phyloP scores from a whole-genome alignment of 345 rosid species.

The Alliaria petiolata region DNA sequence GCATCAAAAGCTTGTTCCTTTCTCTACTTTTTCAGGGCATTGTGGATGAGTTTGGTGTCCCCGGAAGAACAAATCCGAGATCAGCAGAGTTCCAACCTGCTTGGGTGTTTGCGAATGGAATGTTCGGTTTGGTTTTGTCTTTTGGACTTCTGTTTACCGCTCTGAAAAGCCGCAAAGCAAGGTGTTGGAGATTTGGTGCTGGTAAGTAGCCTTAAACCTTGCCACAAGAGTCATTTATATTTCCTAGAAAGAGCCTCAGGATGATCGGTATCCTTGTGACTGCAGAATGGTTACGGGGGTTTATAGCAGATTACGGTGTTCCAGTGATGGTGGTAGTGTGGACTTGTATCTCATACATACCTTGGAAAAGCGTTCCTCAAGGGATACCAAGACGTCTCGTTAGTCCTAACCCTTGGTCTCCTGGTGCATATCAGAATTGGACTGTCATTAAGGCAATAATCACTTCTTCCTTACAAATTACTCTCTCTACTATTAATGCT shows the following conservation, averaged over 20 bases:
- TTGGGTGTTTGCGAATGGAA: conserved; percentile 94
- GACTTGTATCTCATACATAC: conserved; percentile 79
- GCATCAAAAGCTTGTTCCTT: neutral
- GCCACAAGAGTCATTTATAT: neutral
- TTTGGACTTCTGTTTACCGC: conserved; percentile 77
- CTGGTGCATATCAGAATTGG: conserved; percentile 89
- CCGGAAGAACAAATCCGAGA: conserved; percentile 65
- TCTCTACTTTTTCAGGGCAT: conserved; percentile 50
- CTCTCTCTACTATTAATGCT: neutral
- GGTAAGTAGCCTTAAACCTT: conserved; percentile 39
- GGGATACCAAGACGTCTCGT: conserved; percentile 93
- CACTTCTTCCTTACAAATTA: conserved; percentile 8
- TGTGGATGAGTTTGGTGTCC: conserved; percentile 78
- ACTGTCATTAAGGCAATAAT: conserved; percentile 63
- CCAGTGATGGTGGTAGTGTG: conserved; percentile 89
- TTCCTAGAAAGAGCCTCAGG: neutral
- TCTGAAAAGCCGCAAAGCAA: conserved; percentile 76
- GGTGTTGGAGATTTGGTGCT: conserved; percentile 86
- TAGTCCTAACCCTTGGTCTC: conserved; percentile 97
- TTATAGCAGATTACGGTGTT: conserved; percentile 89
- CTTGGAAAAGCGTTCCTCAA: conserved; percentile 61
- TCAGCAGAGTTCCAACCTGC: conserved; percentile 61
- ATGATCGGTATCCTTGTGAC: neutral
- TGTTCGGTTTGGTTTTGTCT: conserved; percentile 81
- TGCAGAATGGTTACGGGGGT: conserved; percentile 73